Conservation (phyloP, 2,329 filamentous ascomycete species). For the Penicillium sp. region DNA sequence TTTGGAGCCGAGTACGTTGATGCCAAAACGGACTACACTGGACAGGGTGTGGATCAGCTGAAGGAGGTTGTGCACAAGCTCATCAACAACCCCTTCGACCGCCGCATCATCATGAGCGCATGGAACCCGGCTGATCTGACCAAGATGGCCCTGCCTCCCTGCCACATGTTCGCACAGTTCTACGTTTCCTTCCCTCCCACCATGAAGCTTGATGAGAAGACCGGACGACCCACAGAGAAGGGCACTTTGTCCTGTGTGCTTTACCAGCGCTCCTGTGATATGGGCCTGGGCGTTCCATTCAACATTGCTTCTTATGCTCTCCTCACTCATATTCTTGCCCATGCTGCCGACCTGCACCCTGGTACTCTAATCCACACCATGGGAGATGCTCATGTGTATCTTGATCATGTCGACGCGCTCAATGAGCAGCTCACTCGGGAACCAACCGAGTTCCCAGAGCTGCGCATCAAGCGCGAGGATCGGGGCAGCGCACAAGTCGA, state of each 20-base stretch:
- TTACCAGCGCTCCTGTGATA: constrained; percentile 94
- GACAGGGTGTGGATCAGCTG: constrained; percentile 89
- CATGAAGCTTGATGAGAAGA: constrained; percentile 29
- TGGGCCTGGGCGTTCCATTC: constrained; percentile 96
- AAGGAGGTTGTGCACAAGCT: constrained; percentile 88
- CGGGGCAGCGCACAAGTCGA: constrained; percentile 85
- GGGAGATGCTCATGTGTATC: constrained; percentile 97
- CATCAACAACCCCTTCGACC: constrained; percentile 79
- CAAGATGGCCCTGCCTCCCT: constrained; percentile 90
- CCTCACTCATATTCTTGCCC: constrained; percentile 91
- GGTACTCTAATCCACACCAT: constrained; percentile 92
- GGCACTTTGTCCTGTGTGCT: constrained; percentile 83
- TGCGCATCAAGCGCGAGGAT: constrained; percentile 70
- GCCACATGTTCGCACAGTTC: constrained; percentile 97
- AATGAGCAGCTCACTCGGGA: constrained; percentile 76
- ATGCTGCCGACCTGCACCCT: constrained; percentile 79
- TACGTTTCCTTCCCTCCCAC: constrained; percentile 73
- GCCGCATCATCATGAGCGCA: constrained; percentile 84
- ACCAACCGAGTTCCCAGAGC: constrained; percentile 75
- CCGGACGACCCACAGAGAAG: constrained; percentile 44
- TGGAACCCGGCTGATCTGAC: constrained; percentile 89
- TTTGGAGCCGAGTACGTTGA: constrained; percentile 91
- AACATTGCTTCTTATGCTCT: constrained; percentile 96
- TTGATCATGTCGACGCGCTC: constrained; percentile 87
- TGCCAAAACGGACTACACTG: constrained; percentile 76